A percentile compares a stretch with the other conserved stretches of the same genome.
phyloP scores from a whole-genome alignment of 352 stramenopile species.

The Blastocystis sp. region DNA sequence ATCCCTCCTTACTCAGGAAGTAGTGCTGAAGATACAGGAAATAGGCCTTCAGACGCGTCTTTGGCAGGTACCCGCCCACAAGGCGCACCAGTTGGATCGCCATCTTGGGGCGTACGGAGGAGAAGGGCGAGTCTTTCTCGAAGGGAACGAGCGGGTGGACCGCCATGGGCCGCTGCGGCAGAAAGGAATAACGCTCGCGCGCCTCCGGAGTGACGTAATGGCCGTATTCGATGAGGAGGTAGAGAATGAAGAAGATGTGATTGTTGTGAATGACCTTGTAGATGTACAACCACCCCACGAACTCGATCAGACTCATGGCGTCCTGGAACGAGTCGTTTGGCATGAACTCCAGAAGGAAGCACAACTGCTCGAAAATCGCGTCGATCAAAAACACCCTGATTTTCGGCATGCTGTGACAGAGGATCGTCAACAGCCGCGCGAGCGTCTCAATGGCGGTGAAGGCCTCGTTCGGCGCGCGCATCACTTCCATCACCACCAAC shows the following conservation, averaged over 20 bases:
- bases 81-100: neutral
- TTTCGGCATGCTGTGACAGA: neutral
- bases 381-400: slow-evolving; percentile 3
- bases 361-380: slow-evolving; percentile 18
- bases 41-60: neutral
- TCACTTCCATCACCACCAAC: slow-evolving; percentile 30
- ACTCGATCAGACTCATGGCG: slow-evolving; percentile 5
- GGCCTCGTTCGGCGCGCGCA: neutral
- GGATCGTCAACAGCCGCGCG: neutral
- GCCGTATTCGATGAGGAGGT: slow-evolving; percentile 43
- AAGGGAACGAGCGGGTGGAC: slow-evolving; percentile 34
- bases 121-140: neutral
- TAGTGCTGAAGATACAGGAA: slow-evolving; percentile 41
- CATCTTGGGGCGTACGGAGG: neutral
- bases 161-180: slow-evolving; percentile 5
- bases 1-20: slow-evolving; percentile 22
- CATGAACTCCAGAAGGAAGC: neutral
- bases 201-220: slow-evolving; percentile 26
- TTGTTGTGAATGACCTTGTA: neutral
- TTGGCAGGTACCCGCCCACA: neutral
- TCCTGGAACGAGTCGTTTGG: neutral
- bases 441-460: neutral
- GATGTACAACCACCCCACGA: neutral
- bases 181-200: neutral
- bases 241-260: slow-evolving; percentile 25